Conservation (phyloP, 176 grass and related monocot species). For the Leersia perrieri region DNA sequence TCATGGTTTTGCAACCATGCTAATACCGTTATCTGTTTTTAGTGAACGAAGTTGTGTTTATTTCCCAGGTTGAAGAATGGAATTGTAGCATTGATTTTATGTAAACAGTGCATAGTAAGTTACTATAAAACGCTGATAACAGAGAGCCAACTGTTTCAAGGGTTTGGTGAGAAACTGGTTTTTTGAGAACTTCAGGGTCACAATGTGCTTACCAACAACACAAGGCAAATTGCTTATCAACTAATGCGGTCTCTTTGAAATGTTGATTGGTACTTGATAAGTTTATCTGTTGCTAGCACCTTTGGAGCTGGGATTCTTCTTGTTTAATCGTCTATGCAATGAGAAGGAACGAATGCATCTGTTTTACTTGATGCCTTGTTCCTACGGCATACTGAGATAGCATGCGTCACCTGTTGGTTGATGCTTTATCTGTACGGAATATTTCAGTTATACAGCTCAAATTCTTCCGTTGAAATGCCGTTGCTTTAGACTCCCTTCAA, state of each 20-base stretch:
- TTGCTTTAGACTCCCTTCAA: neutral
- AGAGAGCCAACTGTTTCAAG: neutral
- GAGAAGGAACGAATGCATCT: neutral
- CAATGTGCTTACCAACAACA: neutral
- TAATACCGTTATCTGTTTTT: too few species aligned
- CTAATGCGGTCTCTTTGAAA: neutral
- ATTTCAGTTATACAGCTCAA: neutral
- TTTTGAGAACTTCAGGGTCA: conserved; percentile 10
- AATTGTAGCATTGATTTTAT: neutral
- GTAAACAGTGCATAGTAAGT: neutral
- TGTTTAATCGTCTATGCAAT: neutral
- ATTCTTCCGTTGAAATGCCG: neutral
- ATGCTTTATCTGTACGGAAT: neutral
- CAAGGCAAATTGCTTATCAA: conserved; percentile 4
- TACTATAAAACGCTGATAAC: neutral
- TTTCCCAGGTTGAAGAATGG: neutral
- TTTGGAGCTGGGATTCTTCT: conserved; percentile 22
- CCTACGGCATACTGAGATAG: conserved; percentile 1
- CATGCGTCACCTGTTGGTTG: neutral
- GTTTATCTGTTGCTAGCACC: conserved; percentile 15
- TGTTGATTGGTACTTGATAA: neutral
- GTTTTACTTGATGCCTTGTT: neutral
- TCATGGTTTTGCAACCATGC: neutral
- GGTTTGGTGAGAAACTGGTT: conserved; percentile 7
- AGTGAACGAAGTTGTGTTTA: neutral